Base-by-base conservation (phyloP, 345 rosid species). In the Eucalyptus tenuipes region DNA sequence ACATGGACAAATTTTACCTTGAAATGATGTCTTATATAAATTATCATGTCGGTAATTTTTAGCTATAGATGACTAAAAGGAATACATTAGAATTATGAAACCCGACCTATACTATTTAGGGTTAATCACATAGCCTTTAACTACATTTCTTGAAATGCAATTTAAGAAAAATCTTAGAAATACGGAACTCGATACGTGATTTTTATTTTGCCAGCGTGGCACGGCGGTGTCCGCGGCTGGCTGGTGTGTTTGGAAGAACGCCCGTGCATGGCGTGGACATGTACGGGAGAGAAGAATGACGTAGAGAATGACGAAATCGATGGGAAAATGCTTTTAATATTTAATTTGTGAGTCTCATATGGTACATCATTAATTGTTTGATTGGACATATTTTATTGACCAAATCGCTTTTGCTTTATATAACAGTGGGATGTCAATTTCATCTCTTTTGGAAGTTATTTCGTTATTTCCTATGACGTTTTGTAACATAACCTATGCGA, bases 11-110 rank as follows among this genome's bases (percentile, higher is more conserved):
- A 27, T 12, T 59, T 27, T 27, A 27, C 16, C 31, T 27, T 59
- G 31, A 27, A 59, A 59, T 10, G 16, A 25, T 27, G 8, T 59
- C 16, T 59, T 11, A 25, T 25, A 27, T 59, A 12, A 59, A 18
- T 71, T 5, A 2, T 4, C 13, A 1, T 4, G 3, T 37, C 3
- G 3, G 1, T 8, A 8, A 71, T 37, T 16, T 37, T 3, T 3
- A 2, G 10, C 7, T 2, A 22, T 10, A 71, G 7, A 8, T 37
- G 14, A 22, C 14, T 10, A 6, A 12, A 71, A 37, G 2, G 6
- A 18, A 15, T 68, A 33, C 22, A 17, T 68, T 31, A 16, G 10
- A 68, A 68, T 68, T 68, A 31, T 68, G 42, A 68, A 68, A 15
- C 4, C 20, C 0, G 4, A 68, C 17, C 37, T 14, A 13, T 13